phyloP scores from a whole-genome alignment of 1,284 basidiomycete species.

The Puccinia horiana region DNA sequence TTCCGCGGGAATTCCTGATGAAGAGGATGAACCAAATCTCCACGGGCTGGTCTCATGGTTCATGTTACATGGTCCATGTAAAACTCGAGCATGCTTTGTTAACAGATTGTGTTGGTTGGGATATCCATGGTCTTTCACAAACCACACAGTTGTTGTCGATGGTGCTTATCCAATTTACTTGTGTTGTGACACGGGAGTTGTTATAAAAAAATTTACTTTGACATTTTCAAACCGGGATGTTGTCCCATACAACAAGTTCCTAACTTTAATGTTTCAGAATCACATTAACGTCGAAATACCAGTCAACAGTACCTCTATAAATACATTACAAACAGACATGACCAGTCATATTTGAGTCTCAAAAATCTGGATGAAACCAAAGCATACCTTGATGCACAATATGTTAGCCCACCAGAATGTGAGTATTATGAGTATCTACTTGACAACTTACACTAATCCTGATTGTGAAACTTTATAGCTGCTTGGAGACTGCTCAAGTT shows the following conservation, averaged over 20 bases:
- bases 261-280: neutral
- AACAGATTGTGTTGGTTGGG: neutral
- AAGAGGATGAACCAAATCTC: neutral
- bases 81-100: neutral
- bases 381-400: neutral
- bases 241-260: constrained; percentile 10
- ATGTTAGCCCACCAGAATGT: constrained; percentile 24
- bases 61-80: constrained; percentile 21
- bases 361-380: neutral
- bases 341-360: neutral
- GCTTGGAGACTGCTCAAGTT: neutral
- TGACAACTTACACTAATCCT: no score
- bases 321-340: constrained; percentile 26
- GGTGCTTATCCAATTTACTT: neutral
- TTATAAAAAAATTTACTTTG: neutral
- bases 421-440: no score
- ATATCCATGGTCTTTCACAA: neutral
- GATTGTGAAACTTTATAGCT: no score
- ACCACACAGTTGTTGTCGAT: neutral
- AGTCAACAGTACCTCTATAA: constrained; percentile 7
- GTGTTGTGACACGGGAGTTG: neutral
- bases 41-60: neutral
- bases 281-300: constrained; percentile 29
- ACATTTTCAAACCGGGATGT: neutral
- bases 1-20: neutral